These are phyloP conservation scores for Xylaria cubensis DNA, from an alignment of 495 filamentous ascomycete genomes.

Conservation along the genomic window DNA sequence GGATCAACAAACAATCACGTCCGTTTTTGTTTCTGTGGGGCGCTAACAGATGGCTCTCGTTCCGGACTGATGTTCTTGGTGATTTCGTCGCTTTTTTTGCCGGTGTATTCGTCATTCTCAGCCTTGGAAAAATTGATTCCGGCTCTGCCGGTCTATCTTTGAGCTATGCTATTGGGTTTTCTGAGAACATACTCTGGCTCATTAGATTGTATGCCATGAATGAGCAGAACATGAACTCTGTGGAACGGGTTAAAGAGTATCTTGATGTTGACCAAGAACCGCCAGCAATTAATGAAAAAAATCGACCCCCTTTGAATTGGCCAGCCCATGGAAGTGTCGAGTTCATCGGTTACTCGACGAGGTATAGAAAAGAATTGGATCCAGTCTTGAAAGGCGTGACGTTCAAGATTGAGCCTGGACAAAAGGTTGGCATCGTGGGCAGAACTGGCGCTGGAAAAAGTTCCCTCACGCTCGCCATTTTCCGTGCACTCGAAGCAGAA, in stretches of 20 bases:
- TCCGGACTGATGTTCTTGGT: conserved; percentile 89
- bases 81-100: conserved; percentile 94
- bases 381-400: conserved; percentile 81
- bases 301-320: conserved; percentile 79
- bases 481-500: conserved; percentile 94
- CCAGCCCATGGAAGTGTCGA: conserved; percentile 84
- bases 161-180: conserved; percentile 98
- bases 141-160: conserved; percentile 94
- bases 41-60: conserved; percentile 95
- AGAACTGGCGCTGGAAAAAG: conserved; percentile 97
- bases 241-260: conserved; percentile 98
- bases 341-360: conserved; percentile 85
- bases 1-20: conserved; percentile 88
- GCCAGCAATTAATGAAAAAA: conserved; percentile 74
- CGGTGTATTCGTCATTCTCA: conserved; percentile 86
- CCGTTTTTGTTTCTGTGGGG: conserved; percentile 98
- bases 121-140: conserved; percentile 84
- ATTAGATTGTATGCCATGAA: conserved; percentile 94
- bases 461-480: conserved; percentile 93
- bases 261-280: conserved; percentile 97
- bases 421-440: conserved; percentile 97
- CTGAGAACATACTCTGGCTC: conserved; percentile 96
- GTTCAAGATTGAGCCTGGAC: conserved; percentile 83
- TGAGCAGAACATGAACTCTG: conserved; percentile 99
- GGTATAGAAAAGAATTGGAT: conserved; percentile 88